phyloP scores from a whole-genome alignment of 331 rosid genomes.

The Telfairia occidentalis region DNA sequence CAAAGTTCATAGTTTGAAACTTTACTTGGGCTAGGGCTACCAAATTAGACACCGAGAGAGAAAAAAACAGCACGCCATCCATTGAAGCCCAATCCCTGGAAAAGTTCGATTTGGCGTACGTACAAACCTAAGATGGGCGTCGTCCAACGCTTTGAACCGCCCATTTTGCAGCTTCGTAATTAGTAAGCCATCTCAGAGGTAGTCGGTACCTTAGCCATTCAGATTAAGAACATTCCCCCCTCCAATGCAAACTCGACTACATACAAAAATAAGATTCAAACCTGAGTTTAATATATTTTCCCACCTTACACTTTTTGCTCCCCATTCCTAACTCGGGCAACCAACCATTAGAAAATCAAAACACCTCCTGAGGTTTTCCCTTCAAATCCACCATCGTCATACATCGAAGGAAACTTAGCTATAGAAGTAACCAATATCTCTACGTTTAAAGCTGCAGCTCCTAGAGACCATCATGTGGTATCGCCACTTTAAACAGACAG shows the following conservation, averaged over 20 bases:
- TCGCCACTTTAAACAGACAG: background rate
- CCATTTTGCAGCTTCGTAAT: background rate
- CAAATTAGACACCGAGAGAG: background rate
- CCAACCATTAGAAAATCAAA: background rate
- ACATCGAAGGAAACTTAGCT: background rate
- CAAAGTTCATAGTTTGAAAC: too few relatives aligned
- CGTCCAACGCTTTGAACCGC: too few relatives aligned
- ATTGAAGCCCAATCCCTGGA: background rate
- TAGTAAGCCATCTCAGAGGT: background rate
- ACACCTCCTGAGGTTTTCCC: slow-evolving; percentile 3
- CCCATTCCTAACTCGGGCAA: background rate
- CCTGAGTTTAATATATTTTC: background rate
- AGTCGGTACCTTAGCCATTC: background rate
- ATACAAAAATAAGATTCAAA: background rate
- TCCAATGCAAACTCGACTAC: background rate
- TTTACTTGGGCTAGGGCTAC: too few relatives aligned
- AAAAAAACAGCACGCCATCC: background rate
- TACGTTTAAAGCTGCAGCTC: background rate
- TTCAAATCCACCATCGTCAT: background rate
- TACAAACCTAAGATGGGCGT: too few relatives aligned
- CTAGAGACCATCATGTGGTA: background rate
- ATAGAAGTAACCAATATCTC: slow-evolving; percentile 4
- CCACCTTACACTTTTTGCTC: background rate
- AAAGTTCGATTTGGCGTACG: background rate
- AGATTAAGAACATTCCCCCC: background rate